Base-by-base conservation (phyloP, 495 filamentous ascomycete genomes). In the Paragyromitra xinjiangensis region DNA sequence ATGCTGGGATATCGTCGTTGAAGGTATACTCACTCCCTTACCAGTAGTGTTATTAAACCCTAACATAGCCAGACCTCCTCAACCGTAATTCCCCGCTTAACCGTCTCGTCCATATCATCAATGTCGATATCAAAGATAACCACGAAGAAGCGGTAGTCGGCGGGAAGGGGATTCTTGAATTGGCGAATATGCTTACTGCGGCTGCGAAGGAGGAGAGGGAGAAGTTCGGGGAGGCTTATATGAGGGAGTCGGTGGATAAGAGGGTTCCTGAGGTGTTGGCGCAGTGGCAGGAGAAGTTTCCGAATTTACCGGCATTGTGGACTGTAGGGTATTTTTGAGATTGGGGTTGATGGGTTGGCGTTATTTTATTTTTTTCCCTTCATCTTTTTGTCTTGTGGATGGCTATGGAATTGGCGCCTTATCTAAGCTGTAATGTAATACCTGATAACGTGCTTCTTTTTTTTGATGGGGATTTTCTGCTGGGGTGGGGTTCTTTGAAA, bases 1-100 rank as follows among this genome's bases (percentile, higher is more conserved):
- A 58, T 99, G 96, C 83, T 99, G 95, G 93, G 96, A 99, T 85
- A 95, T 96, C 45, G 95, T 99, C 55, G 88, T 99, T 6, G 96
- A 99, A 77, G 80, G 79, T 81, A 19, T 40, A 29, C 16, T 44
- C n/a, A 56, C 40, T 7, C 40, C 29, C 22, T 71, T 55, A 39
- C 37, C 3, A 29, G 11, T 26, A 56, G 8, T 56, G 3, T 56
- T 48, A 6, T 4, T 6, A 11, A 34, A 55, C 6, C 16, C 75
- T 71, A 73, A 76, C 29, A 26, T 34, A 14, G 40, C 16, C 40
- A 81, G 94, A 99, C 82, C 86, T 99, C 63, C 88, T 94, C 53
- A 93, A 90, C 75, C 89, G 96, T 75, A 94, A 94, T 11, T 89
- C 91, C 0, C 88, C 90, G 6, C 86, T 98, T 29, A 98, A 98